These are phyloP conservation scores for Pleurotus pulmonarius DNA, from an alignment of 768 basidiomycete species.

Conservation along the genomic window DNA sequence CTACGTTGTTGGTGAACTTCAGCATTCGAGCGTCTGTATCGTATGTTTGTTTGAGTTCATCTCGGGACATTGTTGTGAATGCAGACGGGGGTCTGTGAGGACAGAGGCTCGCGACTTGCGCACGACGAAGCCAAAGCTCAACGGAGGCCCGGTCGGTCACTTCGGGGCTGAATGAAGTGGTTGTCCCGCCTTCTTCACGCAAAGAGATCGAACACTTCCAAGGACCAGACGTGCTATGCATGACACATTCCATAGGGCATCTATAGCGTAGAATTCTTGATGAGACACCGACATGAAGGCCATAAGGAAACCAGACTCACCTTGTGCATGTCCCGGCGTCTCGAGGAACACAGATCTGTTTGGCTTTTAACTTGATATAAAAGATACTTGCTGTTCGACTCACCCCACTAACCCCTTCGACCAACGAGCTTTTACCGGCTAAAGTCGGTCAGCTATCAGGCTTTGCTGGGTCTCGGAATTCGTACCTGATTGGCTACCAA, in stretches of 20 bases:
- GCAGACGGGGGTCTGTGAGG: slow-evolving; percentile 27
- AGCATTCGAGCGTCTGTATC: slow-evolving; percentile 2
- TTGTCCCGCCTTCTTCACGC: slow-evolving; percentile 22
- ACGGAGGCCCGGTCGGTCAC: slow-evolving; percentile 39
- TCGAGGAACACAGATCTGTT: slow-evolving; percentile 55
- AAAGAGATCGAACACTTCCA: slow-evolving; percentile 47
- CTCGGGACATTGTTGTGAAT: slow-evolving; percentile 21
- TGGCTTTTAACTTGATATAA: not conserved
- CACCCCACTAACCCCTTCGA: slow-evolving; percentile 56
- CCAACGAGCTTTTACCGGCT: slow-evolving; percentile 61
- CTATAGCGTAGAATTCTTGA: slow-evolving; percentile 19
- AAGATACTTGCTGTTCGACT: slow-evolving; percentile 11
- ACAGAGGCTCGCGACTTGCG: slow-evolving; percentile 55
- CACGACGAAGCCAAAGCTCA: slow-evolving; percentile 52
- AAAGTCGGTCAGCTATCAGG: not conserved
- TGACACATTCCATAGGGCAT: slow-evolving; percentile 51
- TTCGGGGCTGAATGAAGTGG: slow-evolving; percentile 33
- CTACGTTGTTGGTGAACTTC: slow-evolving; percentile 47
- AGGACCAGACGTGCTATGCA: slow-evolving; percentile 31
- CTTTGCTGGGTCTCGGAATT: not conserved
- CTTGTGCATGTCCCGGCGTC: slow-evolving; percentile 61
- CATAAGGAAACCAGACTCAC: slow-evolving; percentile 20
- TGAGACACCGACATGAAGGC: not conserved
- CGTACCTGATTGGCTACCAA: slow-evolving; percentile 54
- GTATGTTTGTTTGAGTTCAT: slow-evolving; percentile 15